Base-by-base conservation (phyloP, 2,329 filamentous ascomycete species). In the Fusarium praegraminearum region DNA sequence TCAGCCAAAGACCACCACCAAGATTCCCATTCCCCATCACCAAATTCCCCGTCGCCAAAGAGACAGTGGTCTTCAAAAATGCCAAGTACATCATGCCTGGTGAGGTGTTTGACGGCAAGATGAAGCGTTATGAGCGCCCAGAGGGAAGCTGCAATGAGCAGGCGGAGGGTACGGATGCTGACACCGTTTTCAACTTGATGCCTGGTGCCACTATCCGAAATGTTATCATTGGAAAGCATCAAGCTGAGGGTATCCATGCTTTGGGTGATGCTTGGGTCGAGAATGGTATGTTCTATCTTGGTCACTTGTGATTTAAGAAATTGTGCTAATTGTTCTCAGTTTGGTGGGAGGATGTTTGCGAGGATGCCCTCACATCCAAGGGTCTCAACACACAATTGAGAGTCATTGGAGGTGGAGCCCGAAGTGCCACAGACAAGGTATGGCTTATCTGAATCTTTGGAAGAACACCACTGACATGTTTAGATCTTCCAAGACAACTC, bases 61-160 rank as follows among this genome's bases (percentile, higher is more conserved):
- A 76, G 46, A 76, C 75, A 0, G 74, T 76, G 1, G 75, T 76
- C 0, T 43, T 76, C 1, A 63, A 74, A 22, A 52, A 74, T 13
- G 65, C 72, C 18, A 80, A 79, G 55, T 78, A 80, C 40, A 72
- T 79, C 20, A 61, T 75, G 55, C 75, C 77, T 0, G 76, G 78
- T 2, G 72, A 75, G 13, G 71, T 75, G 1, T 80, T 77, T 33
- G 78, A 80, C 22, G 78, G 78, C 47, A 75, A 76, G 47, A 79
- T 78, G 78, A 77, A 76, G 41, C 77, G 76, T 6, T 82, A 78
- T 60, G 80, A 82, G 57, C 79, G 80, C 13, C 77, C 77, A 1
- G 76, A 76, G 41, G 80, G 79, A 24, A 79, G 78, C 56, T 85
- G 83, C 67, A 81, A 77, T 40, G 82, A 80, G 26, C 81, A 85